Conservation (phyloP, 768 basidiomycete genomes). For the Termitomyces sp. region DNA sequence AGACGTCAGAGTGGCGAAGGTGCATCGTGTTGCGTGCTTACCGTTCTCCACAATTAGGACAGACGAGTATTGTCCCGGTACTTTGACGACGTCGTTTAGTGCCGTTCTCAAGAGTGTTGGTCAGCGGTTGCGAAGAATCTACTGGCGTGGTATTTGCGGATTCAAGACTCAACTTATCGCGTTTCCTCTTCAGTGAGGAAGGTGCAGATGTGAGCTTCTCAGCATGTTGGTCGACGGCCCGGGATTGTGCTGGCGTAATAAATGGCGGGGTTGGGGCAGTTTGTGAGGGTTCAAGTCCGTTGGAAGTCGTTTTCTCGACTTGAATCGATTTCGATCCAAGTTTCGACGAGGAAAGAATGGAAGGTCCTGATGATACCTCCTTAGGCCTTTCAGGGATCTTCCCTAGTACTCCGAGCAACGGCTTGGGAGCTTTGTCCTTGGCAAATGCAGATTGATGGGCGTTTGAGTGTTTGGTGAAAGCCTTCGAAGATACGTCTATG, state of each 20-base stretch:
- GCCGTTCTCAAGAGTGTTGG: neutral
- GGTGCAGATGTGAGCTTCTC: neutral
- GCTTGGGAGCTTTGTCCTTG: neutral
- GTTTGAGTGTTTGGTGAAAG: neutral
- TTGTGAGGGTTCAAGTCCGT: neutral
- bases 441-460: neutral
- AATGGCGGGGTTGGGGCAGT: no score
- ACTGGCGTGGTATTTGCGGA: neutral
- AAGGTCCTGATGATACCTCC: neutral
- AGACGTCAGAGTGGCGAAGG: neutral
- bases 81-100: neutral
- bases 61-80: neutral
- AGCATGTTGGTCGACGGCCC: no score
- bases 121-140: neutral
- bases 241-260: no score
- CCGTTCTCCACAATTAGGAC: neutral
- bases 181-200: neutral
- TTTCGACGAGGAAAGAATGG: neutral
- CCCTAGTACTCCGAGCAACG: neutral
- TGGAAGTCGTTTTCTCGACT: neutral
- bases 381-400: neutral
- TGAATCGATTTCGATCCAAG: neutral
- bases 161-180: neutral
- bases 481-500: neutral
- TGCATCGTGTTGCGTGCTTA: neutral